These are phyloP conservation scores for Spathaspora jeffriesii DNA, from an alignment of 1,139 yeast species.

Conservation along the genomic window DNA sequence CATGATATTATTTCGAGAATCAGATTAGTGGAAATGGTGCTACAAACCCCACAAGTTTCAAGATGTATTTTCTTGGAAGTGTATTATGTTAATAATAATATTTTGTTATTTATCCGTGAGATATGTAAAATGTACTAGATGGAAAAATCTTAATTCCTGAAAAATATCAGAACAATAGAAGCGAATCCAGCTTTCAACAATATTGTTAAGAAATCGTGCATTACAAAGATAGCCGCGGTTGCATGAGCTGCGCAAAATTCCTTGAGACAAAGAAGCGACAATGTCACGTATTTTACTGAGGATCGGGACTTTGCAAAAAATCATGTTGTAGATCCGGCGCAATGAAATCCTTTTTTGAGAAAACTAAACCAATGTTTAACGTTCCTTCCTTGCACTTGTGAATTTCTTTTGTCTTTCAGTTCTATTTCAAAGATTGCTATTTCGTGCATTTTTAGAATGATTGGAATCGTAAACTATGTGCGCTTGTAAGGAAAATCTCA, in stretches of 20 bases:
- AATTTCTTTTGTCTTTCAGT: too few species aligned
- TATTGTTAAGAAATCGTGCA: background rate
- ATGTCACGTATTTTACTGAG: background rate
- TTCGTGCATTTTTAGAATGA: background rate
- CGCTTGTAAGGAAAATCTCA: background rate
- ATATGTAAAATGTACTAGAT: too few species aligned
- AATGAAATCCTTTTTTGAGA: too few species aligned
- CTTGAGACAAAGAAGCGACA: background rate
- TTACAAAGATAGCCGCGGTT: background rate
- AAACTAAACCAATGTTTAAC: too few species aligned
- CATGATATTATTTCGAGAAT: background rate
- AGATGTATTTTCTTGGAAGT: too few species aligned
- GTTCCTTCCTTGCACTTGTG: too few species aligned
- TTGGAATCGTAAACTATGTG: background rate
- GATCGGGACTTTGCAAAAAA: background rate
- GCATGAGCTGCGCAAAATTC: background rate
- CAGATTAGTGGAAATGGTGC: background rate
- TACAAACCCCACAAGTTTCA: too few species aligned
- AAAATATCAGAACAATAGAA: background rate
- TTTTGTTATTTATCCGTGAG: too few species aligned
- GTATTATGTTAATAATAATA: too few species aligned
- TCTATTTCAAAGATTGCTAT: too few species aligned
- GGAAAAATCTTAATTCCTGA: too few species aligned
- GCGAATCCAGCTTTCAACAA: background rate
- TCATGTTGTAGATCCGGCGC: background rate